These are phyloP conservation scores for Metroxylon sagu DNA, from an alignment of 176 grass and related monocot species.

Conservation along the genomic window DNA sequence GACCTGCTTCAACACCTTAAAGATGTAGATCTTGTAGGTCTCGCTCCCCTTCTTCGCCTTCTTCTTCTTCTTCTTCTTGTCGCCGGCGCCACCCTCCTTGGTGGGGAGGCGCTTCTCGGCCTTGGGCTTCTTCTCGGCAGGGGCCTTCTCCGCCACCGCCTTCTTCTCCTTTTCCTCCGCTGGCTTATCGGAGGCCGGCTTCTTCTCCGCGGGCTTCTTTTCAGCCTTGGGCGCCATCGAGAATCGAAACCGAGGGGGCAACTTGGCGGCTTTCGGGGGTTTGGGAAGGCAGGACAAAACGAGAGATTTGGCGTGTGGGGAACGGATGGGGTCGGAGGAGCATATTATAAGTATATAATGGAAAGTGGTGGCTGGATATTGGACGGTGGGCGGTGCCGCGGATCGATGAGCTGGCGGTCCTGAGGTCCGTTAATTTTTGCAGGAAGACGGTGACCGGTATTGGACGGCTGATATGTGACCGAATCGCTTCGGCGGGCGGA, in stretches of 20 bases:
- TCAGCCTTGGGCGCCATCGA: slow-evolving; percentile 24
- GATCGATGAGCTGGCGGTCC: too few species aligned
- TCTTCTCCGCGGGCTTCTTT: slow-evolving; percentile 5
- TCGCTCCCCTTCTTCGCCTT: slow-evolving; percentile 17
- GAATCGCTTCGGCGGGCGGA: too few species aligned
- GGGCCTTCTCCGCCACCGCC: not conserved
- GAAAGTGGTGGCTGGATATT: too few species aligned
- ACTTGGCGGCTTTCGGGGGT: too few species aligned
- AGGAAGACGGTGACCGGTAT: too few species aligned
- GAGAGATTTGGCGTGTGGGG: too few species aligned
- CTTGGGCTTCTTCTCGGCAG: slow-evolving; percentile 31
- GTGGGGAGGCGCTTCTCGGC: slow-evolving; percentile 28
- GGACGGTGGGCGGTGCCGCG: too few species aligned
- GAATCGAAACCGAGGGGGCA: not conserved
- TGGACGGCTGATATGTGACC: too few species aligned
- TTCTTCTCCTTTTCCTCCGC: slow-evolving; percentile 25
- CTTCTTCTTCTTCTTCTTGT: slow-evolving; percentile 5
- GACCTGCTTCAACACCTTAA: slow-evolving; percentile 10
- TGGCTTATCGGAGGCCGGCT: slow-evolving; percentile 21
- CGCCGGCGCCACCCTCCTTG: slow-evolving; percentile 8
- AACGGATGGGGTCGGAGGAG: too few species aligned
- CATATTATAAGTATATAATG: too few species aligned
- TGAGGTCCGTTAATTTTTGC: too few species aligned
- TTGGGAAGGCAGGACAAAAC: too few species aligned
- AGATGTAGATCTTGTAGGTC: slow-evolving; percentile 9